These are phyloP conservation scores for Citrus mangshanensis DNA, from an alignment of 345 rosid genomes.

Conservation along the genomic window DNA sequence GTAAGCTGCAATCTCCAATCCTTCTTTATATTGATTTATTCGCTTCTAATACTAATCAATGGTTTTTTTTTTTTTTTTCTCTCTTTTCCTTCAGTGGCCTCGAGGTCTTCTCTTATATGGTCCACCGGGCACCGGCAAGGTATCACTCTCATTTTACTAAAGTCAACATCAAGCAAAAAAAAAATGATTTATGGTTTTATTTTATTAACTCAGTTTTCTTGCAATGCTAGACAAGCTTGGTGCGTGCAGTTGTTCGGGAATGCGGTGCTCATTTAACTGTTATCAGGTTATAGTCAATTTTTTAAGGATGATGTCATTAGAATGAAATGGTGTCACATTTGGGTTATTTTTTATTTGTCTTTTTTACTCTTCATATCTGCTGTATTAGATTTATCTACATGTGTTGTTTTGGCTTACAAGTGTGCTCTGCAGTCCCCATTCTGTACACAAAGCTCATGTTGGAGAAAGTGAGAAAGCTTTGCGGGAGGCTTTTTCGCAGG, in stretches of 20 bases:
- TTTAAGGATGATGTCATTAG: not conserved
- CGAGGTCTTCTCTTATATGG: slow-evolving; percentile 84
- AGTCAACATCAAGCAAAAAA: not conserved
- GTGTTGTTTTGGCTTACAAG: slow-evolving; percentile 14
- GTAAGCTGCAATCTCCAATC: slow-evolving; percentile 23
- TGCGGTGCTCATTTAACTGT: slow-evolving; percentile 72
- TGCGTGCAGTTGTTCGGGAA: slow-evolving; percentile 83
- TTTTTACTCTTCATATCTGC: not conserved
- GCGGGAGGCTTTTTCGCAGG: slow-evolving; percentile 78
- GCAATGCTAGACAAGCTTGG: slow-evolving; percentile 74
- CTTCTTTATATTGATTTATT: not conserved
- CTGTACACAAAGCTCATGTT: slow-evolving; percentile 74
- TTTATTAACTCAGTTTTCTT: slow-evolving; percentile 4
- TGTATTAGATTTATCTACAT: not conserved
- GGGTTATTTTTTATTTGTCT: not conserved
- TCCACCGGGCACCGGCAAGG: slow-evolving; percentile 98
- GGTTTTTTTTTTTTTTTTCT: not conserved
- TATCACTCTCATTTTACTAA: slow-evolving; percentile 8
- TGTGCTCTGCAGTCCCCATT: slow-evolving; percentile 54
- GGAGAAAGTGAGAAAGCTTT: slow-evolving; percentile 85
- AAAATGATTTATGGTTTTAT: not conserved
- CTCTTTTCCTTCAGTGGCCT: slow-evolving; percentile 56
- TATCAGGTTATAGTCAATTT: slow-evolving; percentile 47
- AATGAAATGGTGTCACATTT: not conserved
- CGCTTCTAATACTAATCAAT: not conserved